Conservation (phyloP, 352 stramenopile genomes). For the Phytophthora ramorum region DNA sequence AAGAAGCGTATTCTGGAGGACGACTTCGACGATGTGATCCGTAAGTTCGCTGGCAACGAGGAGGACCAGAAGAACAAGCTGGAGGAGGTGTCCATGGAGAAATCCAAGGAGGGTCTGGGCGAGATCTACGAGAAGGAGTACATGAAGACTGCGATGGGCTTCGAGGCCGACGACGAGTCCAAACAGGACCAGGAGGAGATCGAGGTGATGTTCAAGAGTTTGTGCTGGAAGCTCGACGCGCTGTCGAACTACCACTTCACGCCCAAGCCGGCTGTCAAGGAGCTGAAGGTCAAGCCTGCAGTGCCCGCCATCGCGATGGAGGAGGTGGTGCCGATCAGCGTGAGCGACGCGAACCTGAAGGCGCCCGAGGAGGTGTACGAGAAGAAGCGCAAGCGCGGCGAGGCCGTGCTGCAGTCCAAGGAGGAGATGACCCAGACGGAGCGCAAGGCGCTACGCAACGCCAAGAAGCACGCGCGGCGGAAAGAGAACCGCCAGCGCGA, state of each 20-base stretch:
- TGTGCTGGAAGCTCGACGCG: slow-evolving; percentile 96
- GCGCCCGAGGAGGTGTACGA: slow-evolving; percentile 86
- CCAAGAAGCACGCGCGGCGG: slow-evolving; percentile 92
- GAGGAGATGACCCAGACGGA: slow-evolving; percentile 91
- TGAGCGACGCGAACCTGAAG: slow-evolving; percentile 87
- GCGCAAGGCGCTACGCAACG: slow-evolving; percentile 83
- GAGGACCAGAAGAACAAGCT: slow-evolving; percentile 86
- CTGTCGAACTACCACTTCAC: slow-evolving; percentile 97
- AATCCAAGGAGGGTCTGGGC: slow-evolving; percentile 90
- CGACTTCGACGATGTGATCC: slow-evolving; percentile 95
- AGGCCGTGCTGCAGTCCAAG: slow-evolving; percentile 80
- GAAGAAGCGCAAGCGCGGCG: slow-evolving; percentile 89
- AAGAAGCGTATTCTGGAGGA: slow-evolving; percentile 95
- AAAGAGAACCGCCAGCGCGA: slow-evolving; percentile 92
- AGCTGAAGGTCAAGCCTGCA: slow-evolving; percentile 86
- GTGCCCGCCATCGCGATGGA: slow-evolving; percentile 88
- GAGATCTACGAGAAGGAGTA: slow-evolving; percentile 97
- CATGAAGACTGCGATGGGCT: slow-evolving; percentile 94
- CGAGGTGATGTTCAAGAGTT: slow-evolving; percentile 93
- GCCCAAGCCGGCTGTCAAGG: slow-evolving; percentile 92
- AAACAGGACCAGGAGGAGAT: slow-evolving; percentile 95
- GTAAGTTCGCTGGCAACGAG: slow-evolving; percentile 86
- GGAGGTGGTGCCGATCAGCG: slow-evolving; percentile 83
- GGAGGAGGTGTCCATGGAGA: slow-evolving; percentile 94
- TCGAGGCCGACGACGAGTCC: slow-evolving; percentile 92